Evolutionary conservation across 1,284 basidiomycete species (phyloP), one percentile per base, ranked within the genome.

Genomic region (Tetrapyrgos nigripes): DNA sequence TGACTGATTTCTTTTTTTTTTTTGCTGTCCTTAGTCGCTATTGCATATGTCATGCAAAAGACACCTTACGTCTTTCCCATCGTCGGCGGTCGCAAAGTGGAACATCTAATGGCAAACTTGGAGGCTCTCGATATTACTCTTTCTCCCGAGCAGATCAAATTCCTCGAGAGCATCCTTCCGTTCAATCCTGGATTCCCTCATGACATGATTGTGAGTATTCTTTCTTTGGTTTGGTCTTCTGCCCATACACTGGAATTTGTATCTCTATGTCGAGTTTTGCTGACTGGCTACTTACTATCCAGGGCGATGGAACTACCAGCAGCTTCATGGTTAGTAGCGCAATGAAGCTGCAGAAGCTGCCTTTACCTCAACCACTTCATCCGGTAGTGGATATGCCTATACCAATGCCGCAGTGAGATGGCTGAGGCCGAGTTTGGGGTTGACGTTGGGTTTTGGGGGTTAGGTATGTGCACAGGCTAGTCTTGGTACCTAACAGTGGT

Each of bases 1-100:
- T 11, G 23, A 24, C 29, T 53, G 24, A 19, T 10, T 37, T 28
- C 29, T 27, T 37, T 31, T 21, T 11, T 40, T 13, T 14, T 28
- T 21, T 47, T 50, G 23, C 23, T 40, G 44, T 47, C 56, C 52
- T 50, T 60, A 64, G 70, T 73, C 29, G 75, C 74, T 6, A 76
- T 79, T 33, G 76, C 78, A 14, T 80, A 77, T 53, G 65, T 78
- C 19, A 71, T 79, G 73, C 72, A 75, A 57, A 78, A 79, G 64
- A 65, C 69, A 1, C 71, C 79, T 0, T 73, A 79, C 58, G 76
- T 80, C 10, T 79, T 79, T 62, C 79, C 79, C 0, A 69, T 79
- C 47, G 60, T 79, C 17, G 79, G 80, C 1, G 76, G 77, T 0
- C 72, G 80, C 46, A 81, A 79, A 62, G 67, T 79, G 45, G 73